phyloP scores from a whole-genome alignment of 768 basidiomycete genomes.

The Hypholoma fasciculare region DNA sequence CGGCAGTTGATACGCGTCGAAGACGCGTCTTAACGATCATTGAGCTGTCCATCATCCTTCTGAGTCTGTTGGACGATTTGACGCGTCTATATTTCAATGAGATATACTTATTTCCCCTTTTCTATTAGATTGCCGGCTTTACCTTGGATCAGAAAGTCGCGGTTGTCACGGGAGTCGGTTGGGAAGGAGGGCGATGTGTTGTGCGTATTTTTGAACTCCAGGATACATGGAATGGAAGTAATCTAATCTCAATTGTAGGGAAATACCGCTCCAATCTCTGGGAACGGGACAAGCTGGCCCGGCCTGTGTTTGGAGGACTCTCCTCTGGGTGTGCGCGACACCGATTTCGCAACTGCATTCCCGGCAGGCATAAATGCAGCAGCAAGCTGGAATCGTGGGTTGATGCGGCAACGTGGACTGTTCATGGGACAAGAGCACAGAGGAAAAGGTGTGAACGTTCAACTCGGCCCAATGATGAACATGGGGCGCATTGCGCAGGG shows the following conservation, averaged over 20 bases:
- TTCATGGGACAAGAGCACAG: conserved; percentile 83
- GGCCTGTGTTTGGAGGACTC: conserved; percentile 79
- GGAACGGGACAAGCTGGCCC: conserved; percentile 49
- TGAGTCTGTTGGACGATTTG: no score
- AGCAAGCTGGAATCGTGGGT: conserved; percentile 74
- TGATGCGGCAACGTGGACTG: conserved; percentile 75
- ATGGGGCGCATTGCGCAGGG: conserved; percentile 76
- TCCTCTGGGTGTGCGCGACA: conserved; percentile 76
- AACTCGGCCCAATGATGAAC: conserved; percentile 85
- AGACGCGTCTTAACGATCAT: not conserved
- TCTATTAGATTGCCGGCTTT: conserved; percentile 21
- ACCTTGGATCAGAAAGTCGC: conserved; percentile 67
- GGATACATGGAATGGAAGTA: not conserved
- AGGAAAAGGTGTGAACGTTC: conserved; percentile 83
- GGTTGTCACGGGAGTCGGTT: conserved; percentile 67
- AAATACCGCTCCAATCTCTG: conserved; percentile 55
- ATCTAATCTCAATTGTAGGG: conserved; percentile 30
- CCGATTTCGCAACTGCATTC: conserved; percentile 75
- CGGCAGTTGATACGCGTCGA: not conserved
- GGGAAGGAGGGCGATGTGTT: conserved; percentile 65
- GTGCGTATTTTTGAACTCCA: conserved; percentile 33
- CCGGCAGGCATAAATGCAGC: conserved; percentile 86
- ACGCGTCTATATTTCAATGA: not conserved
- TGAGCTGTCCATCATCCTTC: not conserved
- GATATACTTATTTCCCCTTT: not conserved